Conservation (phyloP, 2,329 filamentous ascomycete genomes). For the Xylariaceae sp. region DNA sequence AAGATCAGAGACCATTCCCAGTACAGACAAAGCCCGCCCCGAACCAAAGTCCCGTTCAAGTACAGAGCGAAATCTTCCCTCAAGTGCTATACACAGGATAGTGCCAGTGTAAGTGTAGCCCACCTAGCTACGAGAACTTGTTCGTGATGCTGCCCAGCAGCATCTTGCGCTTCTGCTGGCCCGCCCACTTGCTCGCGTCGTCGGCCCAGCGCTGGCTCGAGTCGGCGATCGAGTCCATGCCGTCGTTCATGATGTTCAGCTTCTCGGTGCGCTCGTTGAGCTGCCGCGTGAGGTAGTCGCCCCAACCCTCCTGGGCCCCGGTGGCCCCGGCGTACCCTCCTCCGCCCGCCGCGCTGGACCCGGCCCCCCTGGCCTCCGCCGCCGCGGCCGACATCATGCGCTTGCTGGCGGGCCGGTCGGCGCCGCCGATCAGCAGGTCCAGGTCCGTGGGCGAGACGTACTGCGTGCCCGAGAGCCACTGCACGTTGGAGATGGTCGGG, state of each 20-base stretch:
- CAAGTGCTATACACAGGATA: no score
- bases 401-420: conserved; percentile 80
- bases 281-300: conserved; percentile 77
- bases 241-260: conserved; percentile 73
- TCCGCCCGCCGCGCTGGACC: conserved; percentile 36
- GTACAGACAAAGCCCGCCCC: no score
- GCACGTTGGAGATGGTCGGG: conserved; percentile 88
- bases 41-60: no score
- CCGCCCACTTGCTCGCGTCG: conserved; percentile 81
- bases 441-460: conserved; percentile 81
- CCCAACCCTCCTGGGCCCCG: conserved; percentile 54
- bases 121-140: conserved; percentile 48
- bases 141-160: conserved; percentile 62
- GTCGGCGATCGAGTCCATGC: conserved; percentile 73
- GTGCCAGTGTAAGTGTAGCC: no score
- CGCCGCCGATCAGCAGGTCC: conserved; percentile 82
- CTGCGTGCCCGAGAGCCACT: conserved; percentile 95
- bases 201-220: conserved; percentile 78
- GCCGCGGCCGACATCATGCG: conserved; percentile 76
- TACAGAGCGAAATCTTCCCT: not conserved
- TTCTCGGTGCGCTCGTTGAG: conserved; percentile 87
- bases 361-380: conserved; percentile 65
- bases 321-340: conserved; percentile 26
- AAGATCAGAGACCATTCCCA: no score
- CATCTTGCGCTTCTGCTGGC: conserved; percentile 79